Evolutionary conservation across 2,329 filamentous ascomycete genomes (phyloP).

Genomic region (Aspergillus tanneri): DNA sequence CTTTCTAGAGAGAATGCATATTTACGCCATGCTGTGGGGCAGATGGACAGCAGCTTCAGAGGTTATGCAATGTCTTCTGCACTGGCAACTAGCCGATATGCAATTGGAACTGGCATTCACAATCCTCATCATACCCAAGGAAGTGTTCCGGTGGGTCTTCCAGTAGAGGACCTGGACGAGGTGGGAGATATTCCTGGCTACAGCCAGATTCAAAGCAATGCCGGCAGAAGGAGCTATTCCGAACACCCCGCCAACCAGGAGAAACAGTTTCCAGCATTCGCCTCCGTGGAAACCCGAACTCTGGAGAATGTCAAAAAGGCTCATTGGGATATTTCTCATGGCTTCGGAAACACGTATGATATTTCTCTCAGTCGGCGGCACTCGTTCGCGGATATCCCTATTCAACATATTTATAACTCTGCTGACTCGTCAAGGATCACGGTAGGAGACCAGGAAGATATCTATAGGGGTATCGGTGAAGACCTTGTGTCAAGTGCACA

Average conservation of each 20-base stretch:
- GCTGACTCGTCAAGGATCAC: slow-evolving; percentile 31
- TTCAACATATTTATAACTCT: slow-evolving; percentile 46
- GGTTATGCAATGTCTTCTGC: slow-evolving; percentile 44
- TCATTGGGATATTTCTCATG: slow-evolving; percentile 53
- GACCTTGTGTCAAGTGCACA: slow-evolving; percentile 36
- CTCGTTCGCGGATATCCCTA: slow-evolving; percentile 53
- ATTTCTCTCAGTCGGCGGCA: slow-evolving; percentile 52
- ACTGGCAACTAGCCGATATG: slow-evolving; percentile 36
- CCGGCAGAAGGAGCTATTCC: slow-evolving; percentile 45
- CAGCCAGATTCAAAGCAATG: slow-evolving; percentile 38
- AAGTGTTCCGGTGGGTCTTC: slow-evolving; percentile 45
- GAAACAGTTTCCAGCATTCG: slow-evolving; percentile 39
- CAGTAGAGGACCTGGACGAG: slow-evolving; percentile 48
- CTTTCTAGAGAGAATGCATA: slow-evolving; percentile 49
- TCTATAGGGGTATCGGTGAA: slow-evolving; percentile 38
- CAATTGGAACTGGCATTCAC: slow-evolving; percentile 31
- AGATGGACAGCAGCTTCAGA: slow-evolving; percentile 39
- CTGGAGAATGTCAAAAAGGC: slow-evolving; percentile 48
- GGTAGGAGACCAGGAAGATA: slow-evolving; percentile 39
- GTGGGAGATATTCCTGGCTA: slow-evolving; percentile 42
- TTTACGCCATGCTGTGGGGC: slow-evolving; percentile 45
- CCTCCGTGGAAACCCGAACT: slow-evolving; percentile 43
- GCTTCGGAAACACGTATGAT: slow-evolving; percentile 48
- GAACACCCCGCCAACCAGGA: slow-evolving; percentile 46
- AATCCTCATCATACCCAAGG: slow-evolving; percentile 42